Base-by-base conservation (phyloP, 352 stramenopile species). In the Bremia lactucae region DNA sequence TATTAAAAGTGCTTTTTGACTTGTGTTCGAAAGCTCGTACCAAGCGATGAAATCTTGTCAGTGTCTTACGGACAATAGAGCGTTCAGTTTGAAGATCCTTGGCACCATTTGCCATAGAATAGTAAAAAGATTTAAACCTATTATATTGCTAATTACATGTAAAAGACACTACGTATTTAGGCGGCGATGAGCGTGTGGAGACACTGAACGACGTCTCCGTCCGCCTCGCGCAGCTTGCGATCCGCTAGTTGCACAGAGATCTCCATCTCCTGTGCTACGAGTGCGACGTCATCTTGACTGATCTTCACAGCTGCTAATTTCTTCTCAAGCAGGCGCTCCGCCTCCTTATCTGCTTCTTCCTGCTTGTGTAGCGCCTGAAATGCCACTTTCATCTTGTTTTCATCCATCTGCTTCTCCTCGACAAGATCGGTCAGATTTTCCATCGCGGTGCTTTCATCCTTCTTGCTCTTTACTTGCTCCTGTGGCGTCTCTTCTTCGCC, bases 351-450 rank as follows among this genome's bases (percentile, higher is more conserved):
- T 5, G 77, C 76, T 47, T 89, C 80, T 44, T 88, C 80, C 46
- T 88, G 70, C 49, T 87, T 85, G 28, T 56, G 68, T 49, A 92
- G 52, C 36, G 70, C 63, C 48, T 73, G 54, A 47, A 92, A 87
- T 20, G 79, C 75, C 43, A 79, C 42, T 53, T 87, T 88, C 76
- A 91, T 87, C 64, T 87, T 88, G 70, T 89, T 83, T 36, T 82
- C 76, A 67, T 92, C 80, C 71, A 92, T 83, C 40, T 86, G 68
- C 53, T 87, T 89, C 59, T 92, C 79, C 59, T 88, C 77, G 29
- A 87, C 77, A 21, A 79, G 62, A 49, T 92, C 80, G 31, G 74
- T 88, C 45, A 92, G 71, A 51, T 87, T 92, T 41, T 90, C 65
- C 57, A 92, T 78, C 19, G 80, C 80, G 34, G 38, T 83, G 53